Evolutionary conservation across 345 rosid genomes (phyloP).

Genomic region (Salix purpurea): DNA sequence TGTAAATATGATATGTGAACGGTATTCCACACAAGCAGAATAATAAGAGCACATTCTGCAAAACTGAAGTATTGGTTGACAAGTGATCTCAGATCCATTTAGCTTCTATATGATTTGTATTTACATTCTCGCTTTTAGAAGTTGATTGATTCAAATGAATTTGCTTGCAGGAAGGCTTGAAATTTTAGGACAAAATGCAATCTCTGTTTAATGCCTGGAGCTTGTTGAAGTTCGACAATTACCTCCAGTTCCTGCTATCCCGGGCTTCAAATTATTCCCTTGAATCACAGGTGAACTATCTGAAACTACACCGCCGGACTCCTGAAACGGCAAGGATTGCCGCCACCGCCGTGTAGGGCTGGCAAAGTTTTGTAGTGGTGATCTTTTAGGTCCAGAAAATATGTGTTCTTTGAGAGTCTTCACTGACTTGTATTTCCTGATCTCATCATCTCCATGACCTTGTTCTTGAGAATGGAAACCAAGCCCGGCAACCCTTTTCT

Average conservation of each 20-base stretch:
- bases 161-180: neutral
- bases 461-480: constrained; percentile 29
- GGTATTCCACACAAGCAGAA: neutral
- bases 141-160: constrained; percentile 12
- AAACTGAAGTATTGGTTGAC: neutral
- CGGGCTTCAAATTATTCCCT: constrained; percentile 10
- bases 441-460: constrained; percentile 43
- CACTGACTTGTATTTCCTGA: constrained; percentile 40
- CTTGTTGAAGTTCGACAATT: constrained; percentile 26
- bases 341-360: constrained; percentile 38
- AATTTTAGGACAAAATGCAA: neutral
- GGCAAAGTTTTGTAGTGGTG: constrained; percentile 19
- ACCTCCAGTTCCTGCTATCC: constrained; percentile 7
- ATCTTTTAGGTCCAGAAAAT: constrained; percentile 33
- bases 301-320: constrained; percentile 10
- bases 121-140: constrained; percentile 26
- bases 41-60: constrained; percentile 1
- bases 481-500: constrained; percentile 28
- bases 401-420: constrained; percentile 57
- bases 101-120: constrained; percentile 27
- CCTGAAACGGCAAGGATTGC: constrained; percentile 25
- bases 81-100: constrained; percentile 13
- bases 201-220: constrained; percentile 15
- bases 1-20: neutral
- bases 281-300: constrained; percentile 17